Evolutionary conservation across 1,284 basidiomycete species (phyloP).

Genomic region (Fomitopsis palustris): DNA sequence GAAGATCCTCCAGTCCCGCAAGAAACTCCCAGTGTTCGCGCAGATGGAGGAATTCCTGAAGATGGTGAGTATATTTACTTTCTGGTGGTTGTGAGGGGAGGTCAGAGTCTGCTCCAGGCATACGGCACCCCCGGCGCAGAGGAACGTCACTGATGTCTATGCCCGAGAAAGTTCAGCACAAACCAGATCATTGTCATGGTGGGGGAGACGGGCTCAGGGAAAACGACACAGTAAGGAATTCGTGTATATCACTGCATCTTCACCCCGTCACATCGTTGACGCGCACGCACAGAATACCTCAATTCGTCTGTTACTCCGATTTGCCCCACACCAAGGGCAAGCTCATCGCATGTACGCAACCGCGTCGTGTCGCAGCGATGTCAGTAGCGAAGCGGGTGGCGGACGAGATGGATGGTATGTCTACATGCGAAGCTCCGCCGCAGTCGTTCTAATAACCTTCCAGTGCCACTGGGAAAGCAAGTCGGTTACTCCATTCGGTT

Average conservation of each 20-base stretch:
- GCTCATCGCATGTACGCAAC: conserved; percentile 96
- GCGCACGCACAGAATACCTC: conserved; percentile 62
- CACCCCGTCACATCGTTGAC: background rate
- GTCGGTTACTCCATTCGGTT: conserved; percentile 99
- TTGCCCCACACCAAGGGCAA: conserved; percentile 86
- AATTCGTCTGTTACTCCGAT: conserved; percentile 94
- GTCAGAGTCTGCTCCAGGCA: conserved; percentile 28
- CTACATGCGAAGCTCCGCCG: background rate
- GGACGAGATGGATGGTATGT: conserved; percentile 93
- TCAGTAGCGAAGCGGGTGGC: conserved; percentile 98
- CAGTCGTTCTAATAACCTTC: background rate
- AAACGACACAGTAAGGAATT: conserved; percentile 86
- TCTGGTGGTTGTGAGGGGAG: conserved; percentile 33
- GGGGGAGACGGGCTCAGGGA: conserved; percentile 97
- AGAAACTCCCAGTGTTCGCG: conserved; percentile 87
- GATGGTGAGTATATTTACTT: conserved; percentile 55
- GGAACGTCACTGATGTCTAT: conserved; percentile 30
- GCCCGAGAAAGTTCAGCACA: conserved; percentile 61
- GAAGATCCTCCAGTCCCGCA: conserved; percentile 83
- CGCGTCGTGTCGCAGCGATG: conserved; percentile 96
- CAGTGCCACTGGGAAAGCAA: conserved; percentile 87
- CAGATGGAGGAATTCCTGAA: conserved; percentile 93
- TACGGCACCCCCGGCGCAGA: conserved; percentile 14
- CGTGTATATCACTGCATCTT: conserved; percentile 8
- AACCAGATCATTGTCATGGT: conserved; percentile 96